Percentiles rank a stretch among this genome's conserved stretches.
phyloP scores from a whole-genome alignment of 2,329 filamentous ascomycete genomes.

The Boeremia exigua region DNA sequence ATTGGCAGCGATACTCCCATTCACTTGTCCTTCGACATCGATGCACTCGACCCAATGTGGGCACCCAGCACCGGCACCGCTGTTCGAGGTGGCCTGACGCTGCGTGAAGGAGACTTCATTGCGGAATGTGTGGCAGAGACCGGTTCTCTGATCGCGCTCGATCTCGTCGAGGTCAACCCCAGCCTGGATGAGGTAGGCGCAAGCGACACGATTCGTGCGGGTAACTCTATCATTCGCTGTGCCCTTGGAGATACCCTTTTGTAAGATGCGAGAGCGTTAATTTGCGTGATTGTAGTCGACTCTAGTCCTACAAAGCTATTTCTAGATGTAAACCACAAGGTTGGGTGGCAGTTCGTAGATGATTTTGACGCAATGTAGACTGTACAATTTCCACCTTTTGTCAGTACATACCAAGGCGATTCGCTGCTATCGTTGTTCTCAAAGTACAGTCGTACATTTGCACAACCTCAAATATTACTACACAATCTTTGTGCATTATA shows the following conservation, averaged over 20 bases:
- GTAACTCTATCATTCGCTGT: constrained; percentile 89
- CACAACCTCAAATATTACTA: neutral
- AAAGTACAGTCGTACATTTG: no score
- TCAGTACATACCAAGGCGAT: neutral
- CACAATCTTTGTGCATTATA: neutral
- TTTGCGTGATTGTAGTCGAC: neutral
- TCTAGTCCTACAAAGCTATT: neutral
- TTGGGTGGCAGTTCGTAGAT: neutral
- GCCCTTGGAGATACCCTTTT: constrained; percentile 90
- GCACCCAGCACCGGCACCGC: constrained; percentile 95
- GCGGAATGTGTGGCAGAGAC: constrained; percentile 70
- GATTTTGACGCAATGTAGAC: neutral
- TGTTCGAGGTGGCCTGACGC: constrained; percentile 88
- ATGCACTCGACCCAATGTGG: constrained; percentile 94
- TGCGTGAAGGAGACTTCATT: constrained; percentile 96
- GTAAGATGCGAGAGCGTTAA: constrained; percentile 49
- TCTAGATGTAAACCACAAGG: constrained; percentile 3
- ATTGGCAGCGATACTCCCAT: constrained; percentile 95
- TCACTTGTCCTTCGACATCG: constrained; percentile 96
- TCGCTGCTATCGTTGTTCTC: no score
- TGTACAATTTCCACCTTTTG: neutral
- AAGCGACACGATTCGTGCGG: constrained; percentile 85
- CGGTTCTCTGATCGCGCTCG: constrained; percentile 63
- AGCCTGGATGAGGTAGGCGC: constrained; percentile 65
- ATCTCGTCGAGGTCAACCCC: constrained; percentile 63